Base-by-base conservation (phyloP, 140 eudicot genomes). In the Bidens hawaiensis region DNA sequence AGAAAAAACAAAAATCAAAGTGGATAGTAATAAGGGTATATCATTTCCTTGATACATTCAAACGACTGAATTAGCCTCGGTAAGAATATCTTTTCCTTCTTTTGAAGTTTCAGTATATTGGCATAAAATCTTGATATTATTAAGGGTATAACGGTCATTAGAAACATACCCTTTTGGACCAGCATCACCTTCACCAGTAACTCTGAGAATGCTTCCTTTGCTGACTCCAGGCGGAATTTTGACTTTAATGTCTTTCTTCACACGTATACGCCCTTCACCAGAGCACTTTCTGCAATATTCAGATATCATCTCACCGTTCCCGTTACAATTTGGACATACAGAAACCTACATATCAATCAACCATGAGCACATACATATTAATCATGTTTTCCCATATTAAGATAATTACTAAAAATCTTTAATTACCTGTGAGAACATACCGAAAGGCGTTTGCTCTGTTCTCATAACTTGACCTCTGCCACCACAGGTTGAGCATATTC, bases 381-480 rank as follows among this genome's bases (percentile, higher is more conserved):
- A 58, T 28, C 16, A 55, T 5, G 49, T 30, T 22, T 61, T 36
- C 8, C 5, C 31, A 4, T 56, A n/a, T 38, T 36, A 26, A 34
- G 43, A 5, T 28, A 8, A 12, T 8, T 19, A 12, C 23, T 63
- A 34, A 53, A 28, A 50, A 12, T 25, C 23, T 12, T 56, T 23
- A 59, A 56, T 62, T 77, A 87, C 99, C 96, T 93, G 99, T 18
- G 96, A 93, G 70, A 88, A 93, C 88, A 88, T 69, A 76, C 99
- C 96, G 72, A 93, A 93, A 60, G 99, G 99, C 21, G 99, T 93
- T 83, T 88, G 99, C 72, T 93, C 99, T 31, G 99, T 93, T 63
- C 99, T 82, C 99, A 93, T 88, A 62, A 93, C 99, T 78, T 93
- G 99, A 78, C 99, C 99, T 76, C 95, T 81, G 40, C 96, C 96